phyloP scores from a whole-genome alignment of 257 asterid genomes.

The Salvia splendens region DNA sequence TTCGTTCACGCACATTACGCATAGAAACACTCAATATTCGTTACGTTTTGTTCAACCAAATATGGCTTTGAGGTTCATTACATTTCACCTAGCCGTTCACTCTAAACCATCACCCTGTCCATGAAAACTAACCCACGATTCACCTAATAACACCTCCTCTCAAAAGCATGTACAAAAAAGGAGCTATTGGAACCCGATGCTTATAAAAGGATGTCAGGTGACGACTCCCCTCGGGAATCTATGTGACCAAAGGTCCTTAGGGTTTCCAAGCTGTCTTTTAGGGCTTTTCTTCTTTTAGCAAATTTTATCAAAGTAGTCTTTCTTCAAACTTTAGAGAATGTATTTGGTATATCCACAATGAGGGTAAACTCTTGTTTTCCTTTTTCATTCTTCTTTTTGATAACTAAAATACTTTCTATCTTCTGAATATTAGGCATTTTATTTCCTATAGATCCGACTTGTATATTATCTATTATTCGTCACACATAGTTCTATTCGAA shows the following conservation, averaged over 20 bases:
- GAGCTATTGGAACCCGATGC: background rate
- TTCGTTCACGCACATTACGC: background rate
- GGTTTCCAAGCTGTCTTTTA: conserved; percentile 28
- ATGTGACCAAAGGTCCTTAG: conserved; percentile 16
- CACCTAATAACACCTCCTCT: background rate
- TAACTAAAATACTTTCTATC: background rate
- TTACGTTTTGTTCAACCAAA: too few species aligned
- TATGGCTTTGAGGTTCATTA: too few species aligned
- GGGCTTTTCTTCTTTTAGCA: conserved; percentile 27
- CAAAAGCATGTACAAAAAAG: conserved; percentile 1
- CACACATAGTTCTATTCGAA: background rate
- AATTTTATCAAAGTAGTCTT: conserved; percentile 5
- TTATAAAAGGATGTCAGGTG: conserved; percentile 1
- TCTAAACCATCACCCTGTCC: background rate
- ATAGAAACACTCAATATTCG: too few species aligned
- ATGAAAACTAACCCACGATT: background rate
- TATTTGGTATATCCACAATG: conserved; percentile 23
- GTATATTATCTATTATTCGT: background rate
- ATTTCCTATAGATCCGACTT: background rate
- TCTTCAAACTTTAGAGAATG: conserved; percentile 11
- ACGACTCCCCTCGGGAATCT: conserved; percentile 31
- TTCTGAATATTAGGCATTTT: background rate
- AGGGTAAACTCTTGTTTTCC: background rate
- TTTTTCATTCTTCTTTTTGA: background rate
- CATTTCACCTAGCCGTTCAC: too few species aligned